Evolutionary conservation across 2,329 filamentous ascomycete species (phyloP).

Genomic region (Claviceps spartinae): DNA sequence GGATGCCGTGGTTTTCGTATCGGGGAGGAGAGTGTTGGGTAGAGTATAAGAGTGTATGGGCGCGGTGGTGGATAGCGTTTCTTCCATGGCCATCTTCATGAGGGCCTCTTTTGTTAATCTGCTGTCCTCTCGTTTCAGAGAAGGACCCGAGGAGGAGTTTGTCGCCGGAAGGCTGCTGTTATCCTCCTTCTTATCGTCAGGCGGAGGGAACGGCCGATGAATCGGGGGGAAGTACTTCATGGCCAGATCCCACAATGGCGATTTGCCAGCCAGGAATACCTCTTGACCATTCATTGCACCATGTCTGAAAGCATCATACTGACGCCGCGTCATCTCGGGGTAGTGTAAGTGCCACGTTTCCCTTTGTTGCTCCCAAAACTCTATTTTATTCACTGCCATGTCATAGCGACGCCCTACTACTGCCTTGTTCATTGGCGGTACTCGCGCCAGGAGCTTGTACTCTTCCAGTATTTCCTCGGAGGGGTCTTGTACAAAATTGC

Average conservation of each 20-base stretch:
- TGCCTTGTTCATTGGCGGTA: constrained; percentile 35
- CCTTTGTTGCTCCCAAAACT: constrained; percentile 44
- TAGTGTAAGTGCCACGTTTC: constrained; percentile 48
- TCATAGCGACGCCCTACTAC: constrained; percentile 45
- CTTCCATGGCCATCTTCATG: constrained; percentile 4
- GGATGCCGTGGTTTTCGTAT: constrained; percentile 23
- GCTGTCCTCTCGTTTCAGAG: constrained; percentile 14
- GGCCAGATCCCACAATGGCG: constrained; percentile 40
- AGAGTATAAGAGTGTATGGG: constrained; percentile 14
- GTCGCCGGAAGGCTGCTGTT: not conserved
- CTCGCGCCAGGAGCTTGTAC: constrained; percentile 30
- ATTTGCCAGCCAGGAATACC: constrained; percentile 37
- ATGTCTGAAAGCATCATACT: constrained; percentile 40
- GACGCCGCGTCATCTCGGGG: constrained; percentile 48
- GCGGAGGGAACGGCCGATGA: constrained; percentile 3
- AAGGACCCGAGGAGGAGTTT: not conserved
- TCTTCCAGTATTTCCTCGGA: constrained; percentile 27
- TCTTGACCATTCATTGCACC: constrained; percentile 38
- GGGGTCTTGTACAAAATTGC: constrained; percentile 21
- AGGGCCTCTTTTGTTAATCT: constrained; percentile 13
- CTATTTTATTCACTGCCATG: constrained; percentile 38
- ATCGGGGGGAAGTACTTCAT: constrained; percentile 44
- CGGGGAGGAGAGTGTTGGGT: constrained; percentile 24
- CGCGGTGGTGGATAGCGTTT: constrained; percentile 20
- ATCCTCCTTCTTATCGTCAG: no score